Percentiles rank a stretch among this genome's conserved stretches.
Conservation (phyloP, 768 basidiomycete genomes). For the Termitomyces sp. region DNA sequence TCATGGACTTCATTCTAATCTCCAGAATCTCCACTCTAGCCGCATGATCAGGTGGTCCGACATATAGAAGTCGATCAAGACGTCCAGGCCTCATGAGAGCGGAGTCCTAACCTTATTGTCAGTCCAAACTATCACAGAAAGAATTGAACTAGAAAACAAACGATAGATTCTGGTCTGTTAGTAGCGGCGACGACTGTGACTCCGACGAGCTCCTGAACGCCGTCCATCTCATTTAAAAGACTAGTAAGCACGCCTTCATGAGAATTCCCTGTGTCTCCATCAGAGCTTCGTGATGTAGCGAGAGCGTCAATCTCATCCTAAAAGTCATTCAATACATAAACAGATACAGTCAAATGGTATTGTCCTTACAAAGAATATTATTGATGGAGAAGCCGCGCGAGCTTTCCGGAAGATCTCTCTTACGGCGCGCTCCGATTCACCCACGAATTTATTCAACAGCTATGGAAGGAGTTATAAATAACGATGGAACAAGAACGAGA, state of each 20-base stretch:
- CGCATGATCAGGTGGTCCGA: constrained; percentile 81
- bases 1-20: constrained; percentile 78
- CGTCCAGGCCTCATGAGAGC: constrained; percentile 94
- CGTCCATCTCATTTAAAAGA: constrained; percentile 97
- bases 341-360: background rate
- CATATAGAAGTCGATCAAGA: constrained; percentile 89
- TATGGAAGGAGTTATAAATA: constrained; percentile 24
- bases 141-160: constrained; percentile 35
- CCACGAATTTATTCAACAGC: constrained; percentile 95
- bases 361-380: constrained; percentile 86
- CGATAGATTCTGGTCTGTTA: constrained; percentile 90
- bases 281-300: constrained; percentile 68
- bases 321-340: background rate
- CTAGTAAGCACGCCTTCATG: constrained; percentile 92
- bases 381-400: constrained; percentile 88
- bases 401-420: constrained; percentile 96
- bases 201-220: constrained; percentile 88
- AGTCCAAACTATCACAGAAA: background rate
- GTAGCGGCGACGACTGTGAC: constrained; percentile 97
- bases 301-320: constrained; percentile 98
- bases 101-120: constrained; percentile 58
- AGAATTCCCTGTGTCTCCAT: constrained; percentile 45
- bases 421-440: constrained; percentile 93
- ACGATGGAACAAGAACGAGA: background rate
- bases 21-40: constrained; percentile 82